Evolutionary conservation across 2,329 filamentous ascomycete species (phyloP), one percentile per base, ranked within the genome.

Genomic region (Podosphaera fusca): DNA sequence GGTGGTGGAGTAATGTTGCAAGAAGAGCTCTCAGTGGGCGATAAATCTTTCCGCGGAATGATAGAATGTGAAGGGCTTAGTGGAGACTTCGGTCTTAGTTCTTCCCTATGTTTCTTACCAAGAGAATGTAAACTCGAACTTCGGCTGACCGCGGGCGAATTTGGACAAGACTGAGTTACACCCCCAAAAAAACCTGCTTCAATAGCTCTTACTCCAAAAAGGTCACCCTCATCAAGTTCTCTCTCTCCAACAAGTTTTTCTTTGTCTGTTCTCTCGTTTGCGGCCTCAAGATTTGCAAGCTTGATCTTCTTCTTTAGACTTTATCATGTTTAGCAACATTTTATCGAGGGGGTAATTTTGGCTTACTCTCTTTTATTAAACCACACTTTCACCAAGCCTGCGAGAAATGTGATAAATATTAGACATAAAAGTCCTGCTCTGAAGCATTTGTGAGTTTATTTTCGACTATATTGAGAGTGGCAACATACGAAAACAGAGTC

Each of bases 181-280:
- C 63, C 63, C 10, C 62, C 62, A 55, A 60, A 64, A 38, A 60
- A 62, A 4, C 64, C 64, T 58, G 60, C 56, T 55, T 65, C 61
- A 12, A 65, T 57, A 1, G 61, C 63, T 58, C 60, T 57, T 1
- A 63, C 61, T 21, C 63, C 62, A 50, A 64, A 64, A 2, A 64
- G 47, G 59, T 66, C 62, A 4, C 63, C 62, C 54, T 63, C 63
- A 9, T 58, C 59, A 29, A 58, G 42, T 42, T 62, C 40, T 52
- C 56, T 61, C 14, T 58, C 60, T 29, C 56, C 52, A n/a, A 63
- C 56, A 14, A 60, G 56, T 53, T 61, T 63, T 51, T 63, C 58
- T 30, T 59, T 57, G 10, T 60, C 57, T 3, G 53, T 57, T 35
- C 57, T 54, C 50, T 58, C 59, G 21, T 58, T 58, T 30, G 57